Conservation (phyloP, 2,329 filamentous ascomycete genomes). For the Beauveria brongniartii region DNA sequence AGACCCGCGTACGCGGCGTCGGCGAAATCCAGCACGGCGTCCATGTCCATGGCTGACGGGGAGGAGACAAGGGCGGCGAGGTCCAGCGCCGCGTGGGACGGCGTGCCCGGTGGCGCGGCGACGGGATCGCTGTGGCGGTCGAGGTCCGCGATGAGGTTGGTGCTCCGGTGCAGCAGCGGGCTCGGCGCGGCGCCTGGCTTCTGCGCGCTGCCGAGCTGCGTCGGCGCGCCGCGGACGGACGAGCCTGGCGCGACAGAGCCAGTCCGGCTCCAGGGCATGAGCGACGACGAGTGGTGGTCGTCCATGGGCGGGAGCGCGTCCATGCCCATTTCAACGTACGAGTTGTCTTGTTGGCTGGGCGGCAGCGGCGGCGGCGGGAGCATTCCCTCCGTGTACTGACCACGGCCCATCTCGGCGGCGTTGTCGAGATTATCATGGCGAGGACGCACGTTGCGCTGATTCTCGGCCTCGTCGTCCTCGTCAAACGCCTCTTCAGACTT, state of each 20-base stretch:
- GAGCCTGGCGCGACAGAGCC: conserved; percentile 40
- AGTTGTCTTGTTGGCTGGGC: conserved; percentile 23
- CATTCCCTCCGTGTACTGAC: conserved; percentile 18
- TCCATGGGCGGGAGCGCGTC: conserved; percentile 57
- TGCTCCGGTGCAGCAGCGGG: conserved; percentile 29
- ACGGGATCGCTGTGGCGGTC: conserved; percentile 39
- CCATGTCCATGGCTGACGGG: conserved; percentile 19
- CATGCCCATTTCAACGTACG: conserved; percentile 58
- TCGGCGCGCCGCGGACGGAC: conserved; percentile 25
- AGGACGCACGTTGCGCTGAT: conserved; percentile 1
- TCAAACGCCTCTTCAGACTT: conserved; percentile 36
- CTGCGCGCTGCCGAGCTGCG: conserved; percentile 26
- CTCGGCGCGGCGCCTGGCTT: conserved; percentile 26
- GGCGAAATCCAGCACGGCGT: conserved; percentile 14
- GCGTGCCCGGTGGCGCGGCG: conserved; percentile 10
- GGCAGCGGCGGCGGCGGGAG: conserved; percentile 16
- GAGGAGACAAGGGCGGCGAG: conserved; percentile 25
- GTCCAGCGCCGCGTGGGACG: conserved; percentile 22
- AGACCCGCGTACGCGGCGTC: conserved; percentile 24
- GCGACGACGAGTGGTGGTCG: conserved; percentile 51
- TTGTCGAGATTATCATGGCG: conserved; percentile 12
- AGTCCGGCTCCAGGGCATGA: conserved; percentile 44
- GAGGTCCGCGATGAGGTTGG: conserved; percentile 30
- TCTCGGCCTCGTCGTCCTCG: conserved; percentile 22
- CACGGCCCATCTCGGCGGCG: conserved; percentile 22